Evolutionary conservation across 768 basidiomycete genomes (phyloP).

Genomic region (Rhizopogon rudus): DNA sequence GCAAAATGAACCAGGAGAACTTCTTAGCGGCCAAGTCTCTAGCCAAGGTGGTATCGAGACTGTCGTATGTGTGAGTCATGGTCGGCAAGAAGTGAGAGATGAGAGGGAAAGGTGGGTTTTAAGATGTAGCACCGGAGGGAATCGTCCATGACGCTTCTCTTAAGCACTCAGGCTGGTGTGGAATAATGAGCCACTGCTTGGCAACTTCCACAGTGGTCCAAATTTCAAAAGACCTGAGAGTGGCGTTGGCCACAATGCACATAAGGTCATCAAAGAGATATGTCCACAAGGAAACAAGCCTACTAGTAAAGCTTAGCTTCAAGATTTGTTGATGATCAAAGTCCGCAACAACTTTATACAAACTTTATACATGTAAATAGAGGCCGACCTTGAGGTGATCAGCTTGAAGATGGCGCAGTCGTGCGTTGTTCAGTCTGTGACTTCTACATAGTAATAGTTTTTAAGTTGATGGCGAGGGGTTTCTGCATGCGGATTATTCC

Average conservation of each 20-base stretch:
- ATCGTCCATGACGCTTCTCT: background rate
- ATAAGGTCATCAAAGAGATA: background rate
- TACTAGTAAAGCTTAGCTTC: too few species aligned
- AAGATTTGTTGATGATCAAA: too few species aligned
- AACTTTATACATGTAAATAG: too few species aligned
- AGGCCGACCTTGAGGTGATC: too few species aligned
- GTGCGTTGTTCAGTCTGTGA: too few species aligned
- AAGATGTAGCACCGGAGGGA: background rate
- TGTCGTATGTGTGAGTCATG: background rate
- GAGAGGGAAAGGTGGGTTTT: background rate
- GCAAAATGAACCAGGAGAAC: background rate
- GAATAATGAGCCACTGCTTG: background rate
- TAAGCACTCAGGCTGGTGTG: background rate
- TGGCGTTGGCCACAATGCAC: too few species aligned
- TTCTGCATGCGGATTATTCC: too few species aligned
- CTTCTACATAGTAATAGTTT: too few species aligned
- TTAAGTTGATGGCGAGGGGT: too few species aligned
- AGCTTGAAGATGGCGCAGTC: too few species aligned
- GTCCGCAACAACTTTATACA: too few species aligned
- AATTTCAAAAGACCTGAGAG: background rate
- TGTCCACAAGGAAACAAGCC: background rate
- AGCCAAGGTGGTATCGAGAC: background rate
- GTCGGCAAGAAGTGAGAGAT: background rate
- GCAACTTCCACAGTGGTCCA: background rate
- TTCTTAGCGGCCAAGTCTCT: background rate